Conservation (phyloP, 2,329 filamentous ascomycete species). For the Verticillium zaregamsianum region DNA sequence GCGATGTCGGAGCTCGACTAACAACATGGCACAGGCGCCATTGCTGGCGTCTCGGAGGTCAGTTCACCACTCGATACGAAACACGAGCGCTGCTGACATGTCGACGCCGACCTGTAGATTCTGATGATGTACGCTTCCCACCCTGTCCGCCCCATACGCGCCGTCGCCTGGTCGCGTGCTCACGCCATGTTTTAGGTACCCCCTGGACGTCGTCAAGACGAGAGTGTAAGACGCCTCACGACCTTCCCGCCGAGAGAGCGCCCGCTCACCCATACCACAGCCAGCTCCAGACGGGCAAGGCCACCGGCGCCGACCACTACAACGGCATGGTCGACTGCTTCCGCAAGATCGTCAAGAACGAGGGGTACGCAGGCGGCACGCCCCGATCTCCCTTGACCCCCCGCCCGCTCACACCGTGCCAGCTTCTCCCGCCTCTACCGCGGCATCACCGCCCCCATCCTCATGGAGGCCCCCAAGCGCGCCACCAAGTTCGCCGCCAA, state of each 20-base stretch:
- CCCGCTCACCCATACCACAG: conserved; percentile 39
- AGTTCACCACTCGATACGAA: conserved; percentile 28
- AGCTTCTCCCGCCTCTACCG: conserved; percentile 90
- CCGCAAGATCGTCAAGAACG: conserved; percentile 91
- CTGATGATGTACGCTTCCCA: conserved; percentile 67
- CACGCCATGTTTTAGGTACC: conserved; percentile 65
- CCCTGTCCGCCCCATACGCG: neutral
- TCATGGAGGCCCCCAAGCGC: conserved; percentile 93
- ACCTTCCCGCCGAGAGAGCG: conserved; percentile 16
- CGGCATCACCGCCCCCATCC: conserved; percentile 89
- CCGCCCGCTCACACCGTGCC: conserved; percentile 8
- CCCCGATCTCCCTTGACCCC: neutral
- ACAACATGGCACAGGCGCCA: conserved; percentile 58
- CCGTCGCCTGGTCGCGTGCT: conserved; percentile 14
- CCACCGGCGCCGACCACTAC: conserved; percentile 76
- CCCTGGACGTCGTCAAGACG: conserved; percentile 97
- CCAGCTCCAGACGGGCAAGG: conserved; percentile 78
- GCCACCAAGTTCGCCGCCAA: conserved; percentile 99
- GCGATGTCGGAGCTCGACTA: conserved; percentile 19
- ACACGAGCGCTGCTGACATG: neutral
- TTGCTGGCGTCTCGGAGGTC: conserved; percentile 97
- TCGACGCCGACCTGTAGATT: conserved; percentile 53
- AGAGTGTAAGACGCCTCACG: conserved; percentile 66
- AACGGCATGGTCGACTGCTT: conserved; percentile 98
- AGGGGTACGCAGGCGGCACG: conserved; percentile 62